Percentiles rank a stretch among this genome's conserved stretches.
phyloP scores from a whole-genome alignment of 2,329 filamentous ascomycete species.

The Cryphonectria naterciae region DNA sequence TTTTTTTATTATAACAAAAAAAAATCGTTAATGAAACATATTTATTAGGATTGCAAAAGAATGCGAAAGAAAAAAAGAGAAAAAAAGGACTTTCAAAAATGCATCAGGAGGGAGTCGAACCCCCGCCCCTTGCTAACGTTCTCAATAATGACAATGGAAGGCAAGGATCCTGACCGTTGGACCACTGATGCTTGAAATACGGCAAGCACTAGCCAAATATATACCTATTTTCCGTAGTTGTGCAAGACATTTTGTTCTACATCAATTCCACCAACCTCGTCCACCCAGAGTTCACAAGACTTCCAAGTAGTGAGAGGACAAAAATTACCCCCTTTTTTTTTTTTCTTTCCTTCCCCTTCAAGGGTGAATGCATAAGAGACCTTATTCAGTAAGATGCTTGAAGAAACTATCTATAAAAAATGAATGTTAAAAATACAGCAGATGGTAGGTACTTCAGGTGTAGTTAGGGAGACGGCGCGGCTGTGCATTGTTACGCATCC shows the following conservation, averaged over 20 bases:
- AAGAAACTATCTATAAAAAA: no score
- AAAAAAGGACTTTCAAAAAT: neutral
- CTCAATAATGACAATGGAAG: neutral
- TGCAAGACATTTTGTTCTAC: no score
- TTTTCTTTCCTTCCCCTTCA: no score
- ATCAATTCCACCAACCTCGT: neutral
- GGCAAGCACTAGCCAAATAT: neutral
- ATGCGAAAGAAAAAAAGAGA: neutral
- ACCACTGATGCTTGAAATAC: neutral
- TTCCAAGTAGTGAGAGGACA: no score
- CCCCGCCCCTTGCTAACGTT: conserved; percentile 6
- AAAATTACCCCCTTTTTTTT: no score
- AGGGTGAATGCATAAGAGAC: no score
- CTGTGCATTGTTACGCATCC: neutral
- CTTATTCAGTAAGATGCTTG: no score
- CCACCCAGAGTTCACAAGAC: neutral
- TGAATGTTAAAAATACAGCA: no score
- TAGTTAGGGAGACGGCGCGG: neutral
- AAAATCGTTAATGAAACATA: neutral
- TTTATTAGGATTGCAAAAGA: neutral
- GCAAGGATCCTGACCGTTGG: conserved; percentile 14
- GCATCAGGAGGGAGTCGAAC: conserved; percentile 10
- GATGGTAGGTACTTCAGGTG: no score
- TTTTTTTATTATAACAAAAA: neutral
- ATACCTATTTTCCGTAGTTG: neutral